A percentile compares a stretch with the other conserved stretches of the same genome.
phyloP scores from a whole-genome alignment of 225 moss, liverwort and hornwort species.

The Straminergon stramineum region DNA sequence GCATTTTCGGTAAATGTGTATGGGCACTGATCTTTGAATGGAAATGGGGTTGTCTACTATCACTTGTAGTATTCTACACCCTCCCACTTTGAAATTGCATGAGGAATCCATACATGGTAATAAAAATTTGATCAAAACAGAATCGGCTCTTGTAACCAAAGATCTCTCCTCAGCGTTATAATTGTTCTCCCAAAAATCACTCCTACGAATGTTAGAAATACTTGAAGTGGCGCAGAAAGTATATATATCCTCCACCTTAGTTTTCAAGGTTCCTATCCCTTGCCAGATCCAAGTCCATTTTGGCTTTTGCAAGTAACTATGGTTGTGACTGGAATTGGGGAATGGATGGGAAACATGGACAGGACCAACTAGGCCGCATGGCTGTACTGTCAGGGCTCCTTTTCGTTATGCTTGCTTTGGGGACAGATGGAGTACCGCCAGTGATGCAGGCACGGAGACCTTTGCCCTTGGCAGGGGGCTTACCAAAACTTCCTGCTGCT shows the following conservation, averaged over 20 bases:
- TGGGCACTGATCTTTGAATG: not conserved
- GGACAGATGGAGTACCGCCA: conserved; percentile 86
- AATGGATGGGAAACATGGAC: conserved; percentile 11
- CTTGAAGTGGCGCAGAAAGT: not conserved
- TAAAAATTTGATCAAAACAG: not conserved
- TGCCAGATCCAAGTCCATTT: not conserved
- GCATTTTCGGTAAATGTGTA: not conserved
- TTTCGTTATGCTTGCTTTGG: conserved; percentile 75
- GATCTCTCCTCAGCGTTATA: not conserved
- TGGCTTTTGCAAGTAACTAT: not conserved
- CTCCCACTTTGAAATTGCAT: not conserved
- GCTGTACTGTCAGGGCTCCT: conserved; percentile 61
- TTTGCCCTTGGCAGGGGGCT: conserved; percentile 47
- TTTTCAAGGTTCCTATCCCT: not conserved
- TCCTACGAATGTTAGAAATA: not conserved
- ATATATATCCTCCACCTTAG: not conserved
- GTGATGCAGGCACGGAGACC: conserved; percentile 72
- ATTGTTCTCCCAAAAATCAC: not conserved
- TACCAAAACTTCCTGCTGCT: conserved; percentile 65
- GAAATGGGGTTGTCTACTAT: not conserved
- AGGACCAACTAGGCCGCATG: conserved; percentile 95
- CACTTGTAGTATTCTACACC: not conserved
- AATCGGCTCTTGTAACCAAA: not conserved
- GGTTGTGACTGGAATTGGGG: not conserved
- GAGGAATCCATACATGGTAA: not conserved